Conservation (phyloP, 768 basidiomycete genomes). For the Phlegmacium glaucopus region DNA sequence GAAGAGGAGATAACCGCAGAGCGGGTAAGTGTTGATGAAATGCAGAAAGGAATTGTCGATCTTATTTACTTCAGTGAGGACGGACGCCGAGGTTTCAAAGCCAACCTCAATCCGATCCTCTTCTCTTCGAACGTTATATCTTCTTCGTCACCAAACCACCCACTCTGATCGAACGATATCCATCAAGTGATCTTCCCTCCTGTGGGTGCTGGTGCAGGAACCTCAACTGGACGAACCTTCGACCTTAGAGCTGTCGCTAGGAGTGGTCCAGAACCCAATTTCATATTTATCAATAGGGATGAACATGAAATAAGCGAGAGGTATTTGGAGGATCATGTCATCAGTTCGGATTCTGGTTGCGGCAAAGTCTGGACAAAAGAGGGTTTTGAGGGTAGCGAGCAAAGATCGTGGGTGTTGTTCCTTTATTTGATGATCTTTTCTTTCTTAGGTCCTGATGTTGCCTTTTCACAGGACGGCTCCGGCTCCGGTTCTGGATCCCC, state of each 20-base stretch:
- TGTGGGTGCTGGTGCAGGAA: slow-evolving; percentile 80
- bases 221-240: slow-evolving; percentile 86
- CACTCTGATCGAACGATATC: slow-evolving; percentile 82
- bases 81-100: slow-evolving; percentile 91
- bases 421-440: slow-evolving; percentile 2
- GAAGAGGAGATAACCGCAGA: slow-evolving; percentile 94
- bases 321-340: slow-evolving; percentile 81
- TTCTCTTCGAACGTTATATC: slow-evolving; percentile 96
- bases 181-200: slow-evolving; percentile 90
- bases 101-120: too few species aligned
- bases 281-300: slow-evolving; percentile 94
- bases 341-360: slow-evolving; percentile 57
- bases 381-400: slow-evolving; percentile 52
- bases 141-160: slow-evolving; percentile 98
- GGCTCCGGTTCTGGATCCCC: slow-evolving; percentile 82
- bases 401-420: slow-evolving; percentile 50
- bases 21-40: slow-evolving; percentile 58
- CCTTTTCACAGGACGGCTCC: slow-evolving; percentile 71
- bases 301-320: slow-evolving; percentile 85
- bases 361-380: slow-evolving; percentile 40
- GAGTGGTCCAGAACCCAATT: slow-evolving; percentile 74
- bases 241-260: slow-evolving; percentile 89
- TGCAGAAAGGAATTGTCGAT: slow-evolving; percentile 2
- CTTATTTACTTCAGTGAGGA: slow-evolving; percentile 59
- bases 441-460: not conserved